Percentiles rank a stretch among this genome's conserved stretches.
phyloP scores from a whole-genome alignment of 768 basidiomycete genomes.

The Naganishia antarctica region DNA sequence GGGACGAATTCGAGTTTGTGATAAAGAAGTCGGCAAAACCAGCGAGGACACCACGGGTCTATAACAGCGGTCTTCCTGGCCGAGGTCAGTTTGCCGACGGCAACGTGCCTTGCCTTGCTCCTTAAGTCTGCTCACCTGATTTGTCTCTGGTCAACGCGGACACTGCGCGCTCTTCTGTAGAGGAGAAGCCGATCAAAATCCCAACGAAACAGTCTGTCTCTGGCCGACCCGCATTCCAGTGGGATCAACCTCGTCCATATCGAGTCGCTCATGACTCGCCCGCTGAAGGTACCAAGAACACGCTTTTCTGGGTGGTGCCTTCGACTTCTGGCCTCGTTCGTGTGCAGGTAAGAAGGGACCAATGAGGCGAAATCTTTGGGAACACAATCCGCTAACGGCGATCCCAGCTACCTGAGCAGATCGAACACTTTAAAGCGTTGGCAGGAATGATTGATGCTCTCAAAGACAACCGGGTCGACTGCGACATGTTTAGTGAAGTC shows the following conservation, averaged over 20 bases:
- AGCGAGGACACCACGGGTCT: neutral
- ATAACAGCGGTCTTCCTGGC: too few relatives aligned
- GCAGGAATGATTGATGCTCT: neutral
- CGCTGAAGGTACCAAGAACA: constrained; percentile 51
- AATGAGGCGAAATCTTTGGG: too few relatives aligned
- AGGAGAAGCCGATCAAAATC: too few relatives aligned
- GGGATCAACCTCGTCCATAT: constrained; percentile 34
- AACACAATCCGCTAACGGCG: neutral
- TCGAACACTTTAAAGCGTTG: constrained; percentile 4
- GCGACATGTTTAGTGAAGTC: constrained; percentile 17
- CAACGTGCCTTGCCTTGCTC: too few relatives aligned
- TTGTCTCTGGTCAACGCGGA: neutral
- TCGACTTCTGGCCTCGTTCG: constrained; percentile 69
- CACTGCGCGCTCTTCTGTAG: neutral
- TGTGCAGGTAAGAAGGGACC: constrained; percentile 68
- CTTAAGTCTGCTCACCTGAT: too few relatives aligned
- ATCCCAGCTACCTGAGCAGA: constrained; percentile 3
- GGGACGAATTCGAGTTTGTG: constrained; percentile 50
- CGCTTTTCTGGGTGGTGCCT: constrained; percentile 69
- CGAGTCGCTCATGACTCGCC: constrained; percentile 23
- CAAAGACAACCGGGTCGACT: neutral
- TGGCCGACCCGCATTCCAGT: constrained; percentile 30
- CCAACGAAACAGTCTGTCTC: constrained; percentile 18
- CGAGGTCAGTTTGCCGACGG: too few relatives aligned
- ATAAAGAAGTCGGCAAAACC: constrained; percentile 23